These are phyloP conservation scores for Malassezia caprae DNA, from an alignment of 1,284 basidiomycete genomes.

Conservation along the genomic window DNA sequence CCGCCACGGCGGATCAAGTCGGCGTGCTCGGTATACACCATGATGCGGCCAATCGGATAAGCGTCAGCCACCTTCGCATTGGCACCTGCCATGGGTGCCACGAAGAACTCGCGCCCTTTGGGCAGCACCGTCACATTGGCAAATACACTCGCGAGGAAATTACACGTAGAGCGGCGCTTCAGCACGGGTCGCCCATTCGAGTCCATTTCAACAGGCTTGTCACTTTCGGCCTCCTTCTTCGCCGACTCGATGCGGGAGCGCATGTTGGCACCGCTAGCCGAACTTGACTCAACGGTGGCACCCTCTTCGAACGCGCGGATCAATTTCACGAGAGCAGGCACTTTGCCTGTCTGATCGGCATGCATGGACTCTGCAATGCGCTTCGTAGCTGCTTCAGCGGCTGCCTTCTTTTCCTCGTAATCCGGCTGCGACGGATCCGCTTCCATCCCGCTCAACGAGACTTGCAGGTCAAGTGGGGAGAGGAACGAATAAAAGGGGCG, in stretches of 20 bases:
- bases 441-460: constrained; percentile 34
- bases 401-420: constrained; percentile 31
- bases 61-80: constrained; percentile 22
- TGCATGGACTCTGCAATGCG: constrained; percentile 30
- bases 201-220: constrained; percentile 24
- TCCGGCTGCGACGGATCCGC: constrained; percentile 37
- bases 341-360: constrained; percentile 15
- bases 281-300: constrained; percentile 33
- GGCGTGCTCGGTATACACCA: constrained; percentile 45
- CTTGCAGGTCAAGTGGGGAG: constrained; percentile 29
- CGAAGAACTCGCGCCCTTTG: constrained; percentile 42
- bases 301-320: constrained; percentile 47
- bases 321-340: constrained; percentile 39
- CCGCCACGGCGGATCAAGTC: constrained; percentile 45
- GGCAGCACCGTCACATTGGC: constrained; percentile 43
- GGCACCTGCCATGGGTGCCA: constrained; percentile 26
- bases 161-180: constrained; percentile 43
- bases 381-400: constrained; percentile 24
- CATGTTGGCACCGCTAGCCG: constrained; percentile 36
- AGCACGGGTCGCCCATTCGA: constrained; percentile 30
- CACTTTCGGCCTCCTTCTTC: constrained; percentile 7
- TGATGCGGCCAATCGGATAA: constrained; percentile 42
- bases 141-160: constrained; percentile 47
- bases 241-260: constrained; percentile 24
- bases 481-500: constrained; percentile 41